phyloP scores from a whole-genome alignment of 352 stramenopile genomes.

The Globisporangium alternatum region DNA sequence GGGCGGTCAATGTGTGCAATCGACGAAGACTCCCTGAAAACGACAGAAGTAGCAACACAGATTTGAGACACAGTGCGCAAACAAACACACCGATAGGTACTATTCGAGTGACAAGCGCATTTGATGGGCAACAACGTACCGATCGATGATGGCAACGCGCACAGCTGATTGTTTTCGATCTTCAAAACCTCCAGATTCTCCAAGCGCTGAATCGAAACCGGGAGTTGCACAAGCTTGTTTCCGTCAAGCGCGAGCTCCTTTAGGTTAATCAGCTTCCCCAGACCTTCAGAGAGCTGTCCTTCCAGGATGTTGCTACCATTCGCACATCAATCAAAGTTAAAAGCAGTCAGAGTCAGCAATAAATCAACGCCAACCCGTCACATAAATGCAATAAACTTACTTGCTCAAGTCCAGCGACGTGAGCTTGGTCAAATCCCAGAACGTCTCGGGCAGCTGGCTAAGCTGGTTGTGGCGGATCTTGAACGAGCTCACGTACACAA shows the following conservation, averaged over 20 bases:
- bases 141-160: conserved; percentile 41
- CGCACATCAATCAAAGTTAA: conserved; percentile 9
- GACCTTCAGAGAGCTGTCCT: conserved; percentile 39
- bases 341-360: not conserved
- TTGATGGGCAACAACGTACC: conserved; percentile 20
- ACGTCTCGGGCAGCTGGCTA: conserved; percentile 34
- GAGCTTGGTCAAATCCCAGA: conserved; percentile 60
- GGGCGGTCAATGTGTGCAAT: conserved; percentile 53
- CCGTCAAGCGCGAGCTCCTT: conserved; percentile 56
- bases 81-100: not conserved
- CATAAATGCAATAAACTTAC: conserved; percentile 26
- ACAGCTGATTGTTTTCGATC: conserved; percentile 64
- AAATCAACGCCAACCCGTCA: not conserved
- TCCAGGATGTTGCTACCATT: conserved; percentile 54
- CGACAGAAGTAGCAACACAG: not conserved
- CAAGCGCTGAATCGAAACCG: conserved; percentile 44
- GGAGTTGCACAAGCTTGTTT: conserved; percentile 63
- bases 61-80: not conserved
- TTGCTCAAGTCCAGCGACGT: conserved; percentile 77
- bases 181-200: conserved; percentile 53
- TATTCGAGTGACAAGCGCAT: not conserved
- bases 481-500: conserved; percentile 53
- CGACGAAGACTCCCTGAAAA: conserved; percentile 31
- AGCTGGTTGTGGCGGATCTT: conserved; percentile 80
- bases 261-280: conserved; percentile 55